phyloP scores from a whole-genome alignment of 345 rosid genomes.

The Syzygium grande region DNA sequence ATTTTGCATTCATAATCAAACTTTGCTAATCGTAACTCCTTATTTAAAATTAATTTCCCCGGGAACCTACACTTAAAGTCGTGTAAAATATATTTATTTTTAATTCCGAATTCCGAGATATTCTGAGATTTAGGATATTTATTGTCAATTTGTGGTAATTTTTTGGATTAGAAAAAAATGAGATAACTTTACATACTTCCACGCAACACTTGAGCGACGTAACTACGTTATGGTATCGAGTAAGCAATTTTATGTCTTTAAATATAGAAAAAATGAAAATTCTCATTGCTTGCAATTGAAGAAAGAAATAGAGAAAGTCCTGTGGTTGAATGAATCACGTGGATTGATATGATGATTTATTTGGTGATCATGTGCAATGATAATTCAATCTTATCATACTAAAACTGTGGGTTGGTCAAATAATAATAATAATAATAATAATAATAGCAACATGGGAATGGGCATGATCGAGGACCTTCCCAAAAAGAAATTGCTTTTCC shows the following conservation, averaged over 20 bases:
- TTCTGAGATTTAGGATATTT: not conserved
- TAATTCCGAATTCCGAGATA: no score
- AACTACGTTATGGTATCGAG: not conserved
- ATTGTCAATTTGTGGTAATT: not conserved
- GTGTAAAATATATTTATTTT: no score
- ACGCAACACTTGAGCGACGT: not conserved
- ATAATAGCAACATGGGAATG: not conserved
- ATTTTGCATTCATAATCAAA: not conserved
- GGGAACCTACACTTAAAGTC: not conserved
- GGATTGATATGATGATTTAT: not conserved
- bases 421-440: not conserved
- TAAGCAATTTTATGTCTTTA: not conserved
- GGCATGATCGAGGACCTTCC: no score
- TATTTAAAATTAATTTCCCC: not conserved
- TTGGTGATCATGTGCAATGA: not conserved
- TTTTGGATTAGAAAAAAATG: not conserved
- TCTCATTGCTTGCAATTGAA: not conserved
- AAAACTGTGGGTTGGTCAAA: not conserved
- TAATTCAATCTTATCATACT: not conserved
- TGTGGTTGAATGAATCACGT: not conserved
- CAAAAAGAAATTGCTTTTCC: not conserved
- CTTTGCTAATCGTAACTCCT: not conserved
- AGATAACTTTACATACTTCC: not conserved
- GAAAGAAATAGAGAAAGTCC: not conserved
- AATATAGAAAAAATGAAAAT: not conserved